These are phyloP conservation scores for Cryoendolithus antarcticus DNA, from an alignment of 2,329 filamentous ascomycete genomes.

Conservation along the genomic window DNA sequence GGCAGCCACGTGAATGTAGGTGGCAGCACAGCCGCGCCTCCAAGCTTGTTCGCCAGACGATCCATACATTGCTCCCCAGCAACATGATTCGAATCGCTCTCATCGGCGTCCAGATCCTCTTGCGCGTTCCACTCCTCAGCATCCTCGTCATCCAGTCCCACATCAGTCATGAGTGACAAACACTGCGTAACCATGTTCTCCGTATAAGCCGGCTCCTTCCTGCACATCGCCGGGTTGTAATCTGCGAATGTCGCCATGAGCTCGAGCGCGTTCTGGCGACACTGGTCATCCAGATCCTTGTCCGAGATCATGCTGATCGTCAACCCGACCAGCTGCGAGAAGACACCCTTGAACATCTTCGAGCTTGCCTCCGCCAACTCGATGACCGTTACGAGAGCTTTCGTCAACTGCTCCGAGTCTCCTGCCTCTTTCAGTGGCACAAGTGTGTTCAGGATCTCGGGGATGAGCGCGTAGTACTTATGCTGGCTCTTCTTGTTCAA, in stretches of 20 bases:
- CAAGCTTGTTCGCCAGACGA: constrained; percentile 89
- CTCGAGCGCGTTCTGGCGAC: constrained; percentile 88
- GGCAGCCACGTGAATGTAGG: constrained; percentile 96
- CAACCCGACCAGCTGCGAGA: constrained; percentile 84
- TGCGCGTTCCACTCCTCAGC: constrained; percentile 84
- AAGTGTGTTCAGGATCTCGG: constrained; percentile 86
- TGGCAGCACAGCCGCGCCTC: constrained; percentile 80
- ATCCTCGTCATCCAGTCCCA: constrained; percentile 88
- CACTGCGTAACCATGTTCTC: constrained; percentile 98
- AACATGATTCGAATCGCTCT: constrained; percentile 94
- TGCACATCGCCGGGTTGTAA: constrained; percentile 86
- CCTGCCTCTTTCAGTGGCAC: constrained; percentile 85
- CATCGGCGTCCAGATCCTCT: constrained; percentile 89
- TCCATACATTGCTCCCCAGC: constrained; percentile 99
- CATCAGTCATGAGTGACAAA: constrained; percentile 93
- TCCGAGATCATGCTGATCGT: constrained; percentile 89
- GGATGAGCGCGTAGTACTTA: constrained; percentile 78
- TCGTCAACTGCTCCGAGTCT: constrained; percentile 83
- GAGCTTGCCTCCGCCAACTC: constrained; percentile 88
- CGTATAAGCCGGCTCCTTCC: constrained; percentile 83
- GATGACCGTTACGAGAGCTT: constrained; percentile 80
- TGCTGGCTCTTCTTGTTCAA: constrained; percentile 75
- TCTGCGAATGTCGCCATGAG: constrained; percentile 98
- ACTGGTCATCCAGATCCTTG: constrained; percentile 82
- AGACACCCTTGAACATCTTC: constrained; percentile 95